Evolutionary conservation across 768 basidiomycete genomes (phyloP).

Genomic region (Panus rudis): DNA sequence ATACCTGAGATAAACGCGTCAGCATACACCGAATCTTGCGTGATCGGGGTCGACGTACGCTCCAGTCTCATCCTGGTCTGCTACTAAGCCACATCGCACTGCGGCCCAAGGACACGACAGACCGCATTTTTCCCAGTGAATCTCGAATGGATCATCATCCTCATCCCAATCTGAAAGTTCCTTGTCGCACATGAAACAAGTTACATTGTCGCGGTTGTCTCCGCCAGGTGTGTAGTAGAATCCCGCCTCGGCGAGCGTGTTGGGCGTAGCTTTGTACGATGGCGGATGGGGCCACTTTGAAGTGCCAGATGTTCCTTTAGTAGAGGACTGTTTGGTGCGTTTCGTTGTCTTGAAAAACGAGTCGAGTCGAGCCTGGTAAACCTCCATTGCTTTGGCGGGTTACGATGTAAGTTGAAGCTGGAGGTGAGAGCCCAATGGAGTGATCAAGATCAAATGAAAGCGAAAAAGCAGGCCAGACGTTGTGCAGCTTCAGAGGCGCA

Average conservation of each 20-base stretch:
- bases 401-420: neutral
- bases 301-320: slow-evolving; percentile 39
- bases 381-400: slow-evolving; percentile 19
- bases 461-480: no score
- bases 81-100: slow-evolving; percentile 61
- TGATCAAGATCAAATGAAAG: no score
- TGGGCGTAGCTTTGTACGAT: slow-evolving; percentile 60
- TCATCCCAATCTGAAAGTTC: slow-evolving; percentile 80
- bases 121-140: slow-evolving; percentile 70
- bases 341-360: slow-evolving; percentile 58
- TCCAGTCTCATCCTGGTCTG: slow-evolving; percentile 51
- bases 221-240: slow-evolving; percentile 75
- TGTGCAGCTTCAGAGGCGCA: no score
- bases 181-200: slow-evolving; percentile 81
- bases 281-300: slow-evolving; percentile 74
- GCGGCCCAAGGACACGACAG: slow-evolving; percentile 75
- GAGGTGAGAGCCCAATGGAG: neutral
- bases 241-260: slow-evolving; percentile 78
- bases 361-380: slow-evolving; percentile 39
- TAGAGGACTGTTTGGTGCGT: slow-evolving; percentile 45
- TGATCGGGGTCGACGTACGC: no score
- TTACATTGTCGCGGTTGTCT: slow-evolving; percentile 66
- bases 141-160: slow-evolving; percentile 78
- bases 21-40: no score
- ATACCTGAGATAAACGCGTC: no score